Conservation (phyloP, 2,329 filamentous ascomycete species). For the Fusarium drepaniforme region DNA sequence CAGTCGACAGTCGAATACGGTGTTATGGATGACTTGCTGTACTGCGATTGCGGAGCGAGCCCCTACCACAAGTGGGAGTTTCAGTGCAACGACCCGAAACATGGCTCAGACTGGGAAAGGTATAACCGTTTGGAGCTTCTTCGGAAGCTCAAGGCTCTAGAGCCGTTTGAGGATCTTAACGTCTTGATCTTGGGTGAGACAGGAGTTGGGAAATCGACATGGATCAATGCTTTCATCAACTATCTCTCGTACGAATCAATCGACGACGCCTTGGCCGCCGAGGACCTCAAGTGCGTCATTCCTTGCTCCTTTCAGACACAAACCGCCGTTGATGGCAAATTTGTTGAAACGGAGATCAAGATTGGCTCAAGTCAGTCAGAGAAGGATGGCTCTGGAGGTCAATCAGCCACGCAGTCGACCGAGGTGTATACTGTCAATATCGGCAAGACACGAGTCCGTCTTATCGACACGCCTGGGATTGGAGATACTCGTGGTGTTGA, state of each 20-base stretch:
- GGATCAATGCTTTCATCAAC: constrained; percentile 61
- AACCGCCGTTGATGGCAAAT: not conserved
- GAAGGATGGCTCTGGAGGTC: not conserved
- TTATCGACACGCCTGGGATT: not conserved
- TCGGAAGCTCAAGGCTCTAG: not conserved
- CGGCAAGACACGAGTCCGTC: not conserved
- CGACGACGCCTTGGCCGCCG: not conserved
- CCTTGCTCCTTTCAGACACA: constrained; percentile 1
- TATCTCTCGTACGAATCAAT: constrained; percentile 51
- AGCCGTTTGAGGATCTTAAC: not conserved
- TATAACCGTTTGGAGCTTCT: not conserved
- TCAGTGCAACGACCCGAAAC: not conserved
- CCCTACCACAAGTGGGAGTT: not conserved
- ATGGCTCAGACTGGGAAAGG: not conserved
- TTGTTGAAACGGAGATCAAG: not conserved
- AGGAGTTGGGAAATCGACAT: constrained; percentile 62
- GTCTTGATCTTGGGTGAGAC: constrained; percentile 47
- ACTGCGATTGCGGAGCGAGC: not conserved
- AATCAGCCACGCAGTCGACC: not conserved
- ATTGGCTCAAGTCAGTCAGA: not conserved
- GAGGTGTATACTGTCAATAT: not conserved
- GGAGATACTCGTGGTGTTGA: not conserved
- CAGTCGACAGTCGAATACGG: not conserved
- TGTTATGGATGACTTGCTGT: not conserved
- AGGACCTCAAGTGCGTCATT: not conserved